Conservation (phyloP, 345 rosid genomes). For the thale cress (Arabidopsis thaliana) region DNA sequence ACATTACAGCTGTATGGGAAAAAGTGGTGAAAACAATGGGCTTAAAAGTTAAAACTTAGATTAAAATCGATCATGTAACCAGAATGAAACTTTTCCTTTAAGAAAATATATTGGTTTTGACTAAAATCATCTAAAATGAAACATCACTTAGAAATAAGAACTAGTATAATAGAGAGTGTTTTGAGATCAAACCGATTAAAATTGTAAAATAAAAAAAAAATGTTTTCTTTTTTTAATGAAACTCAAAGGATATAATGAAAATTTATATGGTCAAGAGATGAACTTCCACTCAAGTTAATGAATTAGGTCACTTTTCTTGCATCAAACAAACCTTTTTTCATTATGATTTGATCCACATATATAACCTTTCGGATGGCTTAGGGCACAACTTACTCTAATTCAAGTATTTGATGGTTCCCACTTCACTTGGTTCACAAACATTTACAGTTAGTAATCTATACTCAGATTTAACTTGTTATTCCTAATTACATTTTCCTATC, state of each 20-base stretch:
- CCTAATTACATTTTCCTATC: too few relatives aligned
- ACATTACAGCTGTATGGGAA: constrained; percentile 30
- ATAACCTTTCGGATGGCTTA: not conserved
- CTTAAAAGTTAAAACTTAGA: constrained; percentile 3
- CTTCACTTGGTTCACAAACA: not conserved
- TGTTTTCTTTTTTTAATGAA: not conserved
- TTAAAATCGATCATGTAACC: constrained; percentile 8
- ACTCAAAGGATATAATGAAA: too few relatives aligned
- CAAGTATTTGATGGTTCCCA: not conserved
- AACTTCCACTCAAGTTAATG: not conserved
- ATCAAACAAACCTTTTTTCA: not conserved
- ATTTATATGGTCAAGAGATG: not conserved
- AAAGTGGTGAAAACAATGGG: constrained; percentile 24
- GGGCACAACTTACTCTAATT: not conserved
- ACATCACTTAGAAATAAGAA: not conserved
- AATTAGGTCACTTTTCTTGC: not conserved
- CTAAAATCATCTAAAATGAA: constrained; percentile 3
- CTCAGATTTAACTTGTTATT: too few relatives aligned
- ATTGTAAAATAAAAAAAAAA: not conserved
- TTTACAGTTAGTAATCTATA: not conserved
- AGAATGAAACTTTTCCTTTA: constrained; percentile 1
- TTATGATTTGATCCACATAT: too few relatives aligned
- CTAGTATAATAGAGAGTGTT: not conserved
- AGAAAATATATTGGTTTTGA: not conserved
- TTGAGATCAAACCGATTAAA: not conserved